phyloP scores from a whole-genome alignment of 2,329 filamentous ascomycete species.

The Septoria petroselini region DNA sequence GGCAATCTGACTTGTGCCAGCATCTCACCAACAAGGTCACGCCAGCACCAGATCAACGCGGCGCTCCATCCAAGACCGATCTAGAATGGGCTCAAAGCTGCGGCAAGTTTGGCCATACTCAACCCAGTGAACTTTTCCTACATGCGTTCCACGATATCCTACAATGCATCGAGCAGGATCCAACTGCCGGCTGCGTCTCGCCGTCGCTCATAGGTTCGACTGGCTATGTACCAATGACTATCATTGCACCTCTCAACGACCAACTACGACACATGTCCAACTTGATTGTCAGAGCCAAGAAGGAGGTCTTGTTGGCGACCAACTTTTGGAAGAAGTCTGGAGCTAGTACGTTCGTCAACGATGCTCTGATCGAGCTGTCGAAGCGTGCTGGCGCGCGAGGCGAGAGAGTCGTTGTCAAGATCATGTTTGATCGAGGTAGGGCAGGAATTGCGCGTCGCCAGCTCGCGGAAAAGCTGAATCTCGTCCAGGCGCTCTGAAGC shows the following conservation, averaged over 20 bases:
- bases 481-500: slow-evolving; percentile 3
- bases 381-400: slow-evolving; percentile 58
- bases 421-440: slow-evolving; percentile 74
- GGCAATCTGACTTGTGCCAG: slow-evolving; percentile 1
- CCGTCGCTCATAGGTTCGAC: slow-evolving; percentile 59
- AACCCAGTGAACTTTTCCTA: slow-evolving; percentile 67
- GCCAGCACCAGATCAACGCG: slow-evolving; percentile 15
- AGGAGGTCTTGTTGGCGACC: slow-evolving; percentile 70
- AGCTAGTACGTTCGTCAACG: slow-evolving; percentile 64
- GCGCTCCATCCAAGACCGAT: slow-evolving; percentile 9
- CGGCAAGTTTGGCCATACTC: slow-evolving; percentile 63
- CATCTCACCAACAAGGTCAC: slow-evolving; percentile 28
- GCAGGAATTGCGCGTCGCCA: too few species aligned
- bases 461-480: too few species aligned
- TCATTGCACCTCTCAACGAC: slow-evolving; percentile 68
- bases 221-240: slow-evolving; percentile 56
- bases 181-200: slow-evolving; percentile 53
- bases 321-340: slow-evolving; percentile 72
- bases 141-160: slow-evolving; percentile 65
- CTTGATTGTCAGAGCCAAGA: slow-evolving; percentile 67
- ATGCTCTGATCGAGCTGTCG: slow-evolving; percentile 68
- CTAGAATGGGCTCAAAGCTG: slow-evolving; percentile 57
- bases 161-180: slow-evolving; percentile 53
- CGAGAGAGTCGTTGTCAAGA: slow-evolving; percentile 62
- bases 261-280: slow-evolving; percentile 73